Percentiles rank a stretch among this genome's conserved stretches.
These are phyloP conservation scores for Colletotrichum sp. DNA, from an alignment of 2,329 filamentous ascomycete genomes.

Conservation along the genomic window DNA sequence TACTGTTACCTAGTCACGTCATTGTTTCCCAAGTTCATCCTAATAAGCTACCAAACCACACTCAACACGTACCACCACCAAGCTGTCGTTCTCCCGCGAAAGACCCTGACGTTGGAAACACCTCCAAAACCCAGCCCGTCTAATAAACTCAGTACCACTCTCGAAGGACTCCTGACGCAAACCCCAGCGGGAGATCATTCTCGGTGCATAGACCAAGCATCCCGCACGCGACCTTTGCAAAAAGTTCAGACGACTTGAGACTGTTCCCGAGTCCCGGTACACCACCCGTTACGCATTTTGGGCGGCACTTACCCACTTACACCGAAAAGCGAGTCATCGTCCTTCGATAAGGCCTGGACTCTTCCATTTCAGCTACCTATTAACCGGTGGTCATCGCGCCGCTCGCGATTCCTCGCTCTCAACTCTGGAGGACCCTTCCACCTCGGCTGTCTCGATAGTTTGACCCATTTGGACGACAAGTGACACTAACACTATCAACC, in stretches of 20 bases:
- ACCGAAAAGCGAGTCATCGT: background rate
- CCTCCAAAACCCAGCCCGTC: background rate
- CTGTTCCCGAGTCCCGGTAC: conserved; percentile 14
- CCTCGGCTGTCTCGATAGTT: background rate
- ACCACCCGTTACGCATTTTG: conserved; percentile 9
- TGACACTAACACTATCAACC: background rate
- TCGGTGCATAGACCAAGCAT: background rate
- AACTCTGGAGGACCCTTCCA: background rate
- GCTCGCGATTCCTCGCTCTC: background rate
- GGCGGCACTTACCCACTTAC: background rate
- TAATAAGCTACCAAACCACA: background rate
- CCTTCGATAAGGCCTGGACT: background rate
- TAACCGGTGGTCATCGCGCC: background rate
- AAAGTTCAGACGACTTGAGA: conserved; percentile 21
- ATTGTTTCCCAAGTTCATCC: background rate
- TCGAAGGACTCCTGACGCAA: conserved; percentile 9
- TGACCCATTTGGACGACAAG: background rate
- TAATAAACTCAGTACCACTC: conserved; percentile 8
- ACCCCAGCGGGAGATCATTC: conserved; percentile 20
- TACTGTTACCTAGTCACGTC: background rate
- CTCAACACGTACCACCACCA: background rate
- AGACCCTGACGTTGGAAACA: background rate
- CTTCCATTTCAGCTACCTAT: background rate
- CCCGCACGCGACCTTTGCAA: background rate
- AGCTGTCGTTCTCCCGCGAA: background rate